Percentiles rank a stretch among this genome's conserved stretches.
These are phyloP conservation scores for Entoloma clypeatum DNA, from an alignment of 1,284 basidiomycete species.

Conservation along the genomic window DNA sequence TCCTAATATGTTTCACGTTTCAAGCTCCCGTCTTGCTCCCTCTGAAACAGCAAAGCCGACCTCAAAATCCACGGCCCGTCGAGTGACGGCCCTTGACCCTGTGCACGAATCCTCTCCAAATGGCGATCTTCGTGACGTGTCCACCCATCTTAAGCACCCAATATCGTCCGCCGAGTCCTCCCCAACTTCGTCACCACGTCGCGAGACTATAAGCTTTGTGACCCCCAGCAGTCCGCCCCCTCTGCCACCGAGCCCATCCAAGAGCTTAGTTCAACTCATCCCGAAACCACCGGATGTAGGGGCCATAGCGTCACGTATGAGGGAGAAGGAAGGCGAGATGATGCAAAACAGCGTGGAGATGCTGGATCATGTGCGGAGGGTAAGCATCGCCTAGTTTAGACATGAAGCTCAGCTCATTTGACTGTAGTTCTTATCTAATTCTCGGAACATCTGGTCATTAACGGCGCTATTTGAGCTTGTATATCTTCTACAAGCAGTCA, in stretches of 20 bases:
- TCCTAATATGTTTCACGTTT: slow-evolving; percentile 18
- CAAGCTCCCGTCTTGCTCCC: slow-evolving; percentile 15
- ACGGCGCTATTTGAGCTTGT: slow-evolving; percentile 44
- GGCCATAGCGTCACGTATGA: slow-evolving; percentile 32
- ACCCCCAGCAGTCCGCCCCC: slow-evolving; percentile 37
- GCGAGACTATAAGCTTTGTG: slow-evolving; percentile 14
- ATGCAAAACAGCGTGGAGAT: slow-evolving; percentile 33
- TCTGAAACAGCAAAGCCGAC: slow-evolving; percentile 19
- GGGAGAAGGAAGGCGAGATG: slow-evolving; percentile 34
- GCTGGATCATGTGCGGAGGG: slow-evolving; percentile 39
- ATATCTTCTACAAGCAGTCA: slow-evolving; percentile 40
- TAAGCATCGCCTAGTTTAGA: slow-evolving; percentile 25
- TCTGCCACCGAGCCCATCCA: slow-evolving; percentile 33
- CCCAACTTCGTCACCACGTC: slow-evolving; percentile 24
- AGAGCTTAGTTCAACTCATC: slow-evolving; percentile 34
- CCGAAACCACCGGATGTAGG: slow-evolving; percentile 28
- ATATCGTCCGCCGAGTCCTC: slow-evolving; percentile 25
- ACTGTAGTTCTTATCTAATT: slow-evolving; percentile 50
- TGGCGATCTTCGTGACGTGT: slow-evolving; percentile 44
- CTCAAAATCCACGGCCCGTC: slow-evolving; percentile 27
- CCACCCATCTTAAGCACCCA: slow-evolving; percentile 47
- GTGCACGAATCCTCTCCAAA: slow-evolving; percentile 43
- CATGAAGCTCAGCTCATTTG: slow-evolving; percentile 9
- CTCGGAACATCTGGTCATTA: slow-evolving; percentile 48
- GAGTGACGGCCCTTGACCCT: slow-evolving; percentile 32